Conservation (phyloP, 148 eudicot species). For the Chenopodium album region DNA sequence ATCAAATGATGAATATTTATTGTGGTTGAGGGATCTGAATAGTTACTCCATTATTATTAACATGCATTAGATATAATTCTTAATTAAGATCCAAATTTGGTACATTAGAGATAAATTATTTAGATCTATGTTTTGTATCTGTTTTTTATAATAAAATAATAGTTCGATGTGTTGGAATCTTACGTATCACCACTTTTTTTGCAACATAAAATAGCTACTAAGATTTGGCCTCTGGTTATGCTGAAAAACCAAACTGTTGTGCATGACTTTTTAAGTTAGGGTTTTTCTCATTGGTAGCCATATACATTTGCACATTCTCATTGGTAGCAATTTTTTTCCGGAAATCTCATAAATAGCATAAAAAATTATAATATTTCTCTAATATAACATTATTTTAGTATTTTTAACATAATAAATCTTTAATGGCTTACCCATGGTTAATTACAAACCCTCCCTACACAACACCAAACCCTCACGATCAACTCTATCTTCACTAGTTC, state of each 20-base stretch:
- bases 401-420: too few relatives aligned
- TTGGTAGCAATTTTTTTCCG: too few relatives aligned
- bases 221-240: conserved; percentile 7
- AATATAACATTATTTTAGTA: too few relatives aligned
- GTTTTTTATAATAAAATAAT: neutral
- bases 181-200: neutral
- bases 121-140: neutral
- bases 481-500: too few relatives aligned
- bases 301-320: too few relatives aligned
- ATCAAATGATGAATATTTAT: neutral
- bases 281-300: too few relatives aligned
- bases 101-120: neutral
- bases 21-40: conserved; percentile 8
- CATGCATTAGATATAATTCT: neutral
- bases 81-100: neutral
- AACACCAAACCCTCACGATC: too few relatives aligned
- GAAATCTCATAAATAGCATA: too few relatives aligned
- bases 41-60: neutral
- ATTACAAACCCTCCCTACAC: too few relatives aligned
- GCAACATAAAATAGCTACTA: neutral
- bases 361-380: too few relatives aligned
- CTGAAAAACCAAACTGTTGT: conserved; percentile 2
- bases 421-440: too few relatives aligned
- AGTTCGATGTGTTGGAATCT: neutral
- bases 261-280: neutral